Conservation (phyloP, 148 eudicot species). For the Silene uniflora region DNA sequence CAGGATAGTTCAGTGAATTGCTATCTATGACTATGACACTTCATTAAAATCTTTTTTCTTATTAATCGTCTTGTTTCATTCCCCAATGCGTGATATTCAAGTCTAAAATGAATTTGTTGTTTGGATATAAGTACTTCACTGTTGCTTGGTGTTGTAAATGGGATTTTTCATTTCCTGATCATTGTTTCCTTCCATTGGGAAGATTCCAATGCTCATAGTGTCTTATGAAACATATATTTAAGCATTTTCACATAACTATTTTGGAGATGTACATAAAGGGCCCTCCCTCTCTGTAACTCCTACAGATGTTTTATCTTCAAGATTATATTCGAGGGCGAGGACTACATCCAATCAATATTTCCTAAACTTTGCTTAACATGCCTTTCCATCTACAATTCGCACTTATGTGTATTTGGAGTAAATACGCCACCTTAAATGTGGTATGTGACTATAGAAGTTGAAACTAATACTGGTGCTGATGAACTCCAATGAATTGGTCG, state of each 20-base stretch:
- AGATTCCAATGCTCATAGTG: neutral
- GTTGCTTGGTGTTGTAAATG: neutral
- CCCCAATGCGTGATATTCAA: neutral
- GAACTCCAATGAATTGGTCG: neutral
- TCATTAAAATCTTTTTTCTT: neutral
- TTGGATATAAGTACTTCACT: neutral
- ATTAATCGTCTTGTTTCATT: neutral
- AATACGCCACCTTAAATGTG: neutral
- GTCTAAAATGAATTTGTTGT: neutral
- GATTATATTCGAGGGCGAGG: neutral
- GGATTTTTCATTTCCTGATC: neutral
- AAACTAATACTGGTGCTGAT: neutral
- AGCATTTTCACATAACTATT: conserved; percentile 6
- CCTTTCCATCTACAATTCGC: neutral
- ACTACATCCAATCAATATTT: neutral
- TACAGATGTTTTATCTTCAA: neutral
- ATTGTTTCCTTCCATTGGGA: conserved; percentile 8
- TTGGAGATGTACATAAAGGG: neutral
- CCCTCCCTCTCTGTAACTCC: neutral
- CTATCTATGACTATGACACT: neutral
- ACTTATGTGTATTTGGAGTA: neutral
- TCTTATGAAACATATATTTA: neutral
- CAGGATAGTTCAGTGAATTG: neutral
- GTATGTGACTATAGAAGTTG: neutral
- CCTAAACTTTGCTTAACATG: neutral